Conservation (phyloP, 108 stramenopile genomes). For the Parietichytrium sp. region DNA sequence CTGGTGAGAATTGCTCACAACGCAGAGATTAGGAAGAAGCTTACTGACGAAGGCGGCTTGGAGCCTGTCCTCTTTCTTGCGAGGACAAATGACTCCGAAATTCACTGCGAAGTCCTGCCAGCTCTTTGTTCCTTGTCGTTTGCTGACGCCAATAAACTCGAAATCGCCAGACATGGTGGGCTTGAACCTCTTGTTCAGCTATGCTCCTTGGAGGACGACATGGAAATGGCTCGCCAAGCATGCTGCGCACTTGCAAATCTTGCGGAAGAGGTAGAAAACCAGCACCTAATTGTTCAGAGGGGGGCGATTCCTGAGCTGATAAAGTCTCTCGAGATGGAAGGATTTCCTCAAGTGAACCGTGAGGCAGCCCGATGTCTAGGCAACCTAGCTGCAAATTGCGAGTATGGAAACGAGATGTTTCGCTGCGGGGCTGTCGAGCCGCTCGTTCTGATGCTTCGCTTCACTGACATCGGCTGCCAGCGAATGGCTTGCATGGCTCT, state of each 20-base stretch:
- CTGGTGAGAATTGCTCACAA: slow-evolving; percentile 73
- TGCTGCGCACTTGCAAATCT: slow-evolving; percentile 79
- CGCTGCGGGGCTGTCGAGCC: slow-evolving; percentile 55
- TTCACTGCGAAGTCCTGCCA: slow-evolving; percentile 73
- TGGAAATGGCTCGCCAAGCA: slow-evolving; percentile 62
- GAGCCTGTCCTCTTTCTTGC: slow-evolving; percentile 78
- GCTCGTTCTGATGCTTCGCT: slow-evolving; percentile 66
- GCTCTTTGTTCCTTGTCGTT: slow-evolving; percentile 74
- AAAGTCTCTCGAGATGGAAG: slow-evolving; percentile 54
- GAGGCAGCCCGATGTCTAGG: slow-evolving; percentile 76
- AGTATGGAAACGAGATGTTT: slow-evolving; percentile 68
- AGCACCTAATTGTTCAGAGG: slow-evolving; percentile 64
- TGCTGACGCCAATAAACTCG: slow-evolving; percentile 70
- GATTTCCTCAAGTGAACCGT: slow-evolving; percentile 56
- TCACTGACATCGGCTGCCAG: slow-evolving; percentile 54
- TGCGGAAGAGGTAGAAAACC: slow-evolving; percentile 69
- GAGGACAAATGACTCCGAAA: slow-evolving; percentile 68
- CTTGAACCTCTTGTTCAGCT: slow-evolving; percentile 66
- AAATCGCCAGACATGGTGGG: slow-evolving; percentile 71
- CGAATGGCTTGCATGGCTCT: slow-evolving; percentile 71
- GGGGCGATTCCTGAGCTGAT: slow-evolving; percentile 69
- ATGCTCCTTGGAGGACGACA: slow-evolving; percentile 44
- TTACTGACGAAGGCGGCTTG: slow-evolving; percentile 75
- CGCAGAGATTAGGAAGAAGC: slow-evolving; percentile 67
- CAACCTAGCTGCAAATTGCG: slow-evolving; percentile 75